phyloP scores from a whole-genome alignment of 106 monocot species.

The Acanthochlamys bracteata region DNA sequence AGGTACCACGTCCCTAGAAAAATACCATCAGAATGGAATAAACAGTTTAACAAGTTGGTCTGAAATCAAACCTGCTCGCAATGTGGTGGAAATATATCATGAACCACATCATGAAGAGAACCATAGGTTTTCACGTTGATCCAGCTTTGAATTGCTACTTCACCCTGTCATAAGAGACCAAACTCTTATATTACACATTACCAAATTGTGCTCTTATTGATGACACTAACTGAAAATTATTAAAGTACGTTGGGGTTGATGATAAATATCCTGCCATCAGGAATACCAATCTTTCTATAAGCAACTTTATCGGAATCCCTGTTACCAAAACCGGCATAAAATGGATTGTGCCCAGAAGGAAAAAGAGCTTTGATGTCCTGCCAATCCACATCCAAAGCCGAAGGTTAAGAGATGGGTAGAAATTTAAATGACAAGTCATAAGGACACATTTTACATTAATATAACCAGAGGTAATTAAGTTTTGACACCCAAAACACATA shows the following conservation, averaged over 20 bases:
- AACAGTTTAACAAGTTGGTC: neutral
- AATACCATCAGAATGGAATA: neutral
- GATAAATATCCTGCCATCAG: constrained; percentile 93
- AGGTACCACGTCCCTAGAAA: neutral
- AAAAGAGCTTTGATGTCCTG: constrained; percentile 97
- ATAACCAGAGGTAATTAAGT: too few relatives aligned
- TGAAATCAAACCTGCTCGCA: constrained; percentile 71
- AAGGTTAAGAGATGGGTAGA: neutral
- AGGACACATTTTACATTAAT: too few relatives aligned
- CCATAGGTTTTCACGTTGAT: constrained; percentile 89
- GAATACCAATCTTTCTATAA: constrained; percentile 88
- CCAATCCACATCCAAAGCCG: neutral
- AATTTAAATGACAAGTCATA: too few relatives aligned
- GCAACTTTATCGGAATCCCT: constrained; percentile 93
- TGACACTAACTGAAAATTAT: neutral
- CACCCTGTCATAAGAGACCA: constrained; percentile 41
- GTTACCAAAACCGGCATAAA: constrained; percentile 99
- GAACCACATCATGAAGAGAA: constrained; percentile 76
- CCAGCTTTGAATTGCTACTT: constrained; percentile 74
- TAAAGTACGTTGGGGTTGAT: constrained; percentile 82
- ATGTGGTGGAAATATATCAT: constrained; percentile 95
- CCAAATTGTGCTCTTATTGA: neutral
- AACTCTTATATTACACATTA: neutral
- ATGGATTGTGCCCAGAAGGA: constrained; percentile 94
- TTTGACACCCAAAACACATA: too few relatives aligned